phyloP scores from a whole-genome alignment of 192 early-diverging fungal genomes.

The Chytriomyces sp. region DNA sequence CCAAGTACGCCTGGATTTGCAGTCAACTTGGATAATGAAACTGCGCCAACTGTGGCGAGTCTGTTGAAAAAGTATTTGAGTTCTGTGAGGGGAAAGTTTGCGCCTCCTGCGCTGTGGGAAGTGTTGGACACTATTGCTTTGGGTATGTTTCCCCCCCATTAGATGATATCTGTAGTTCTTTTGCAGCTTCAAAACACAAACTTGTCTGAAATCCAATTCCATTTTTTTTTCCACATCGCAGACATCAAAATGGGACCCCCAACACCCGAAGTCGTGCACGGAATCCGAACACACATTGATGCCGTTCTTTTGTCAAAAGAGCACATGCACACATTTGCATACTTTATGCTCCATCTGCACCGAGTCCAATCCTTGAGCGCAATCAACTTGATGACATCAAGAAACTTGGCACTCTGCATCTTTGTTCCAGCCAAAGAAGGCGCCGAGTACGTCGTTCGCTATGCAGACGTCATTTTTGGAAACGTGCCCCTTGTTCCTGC shows the following conservation, averaged over 20 bases:
- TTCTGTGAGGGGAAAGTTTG: conserved; percentile 27
- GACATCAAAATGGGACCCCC: background rate
- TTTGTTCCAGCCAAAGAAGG: conserved; percentile 31
- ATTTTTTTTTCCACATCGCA: conserved; percentile 1
- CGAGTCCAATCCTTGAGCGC: conserved; percentile 13
- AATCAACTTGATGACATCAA: conserved; percentile 40
- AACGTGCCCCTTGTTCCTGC: background rate
- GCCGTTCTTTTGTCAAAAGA: conserved; percentile 12
- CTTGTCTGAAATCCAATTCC: background rate
- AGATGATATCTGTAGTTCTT: background rate
- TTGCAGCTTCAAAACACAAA: background rate
- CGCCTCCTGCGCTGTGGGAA: conserved; percentile 32
- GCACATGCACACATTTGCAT: conserved; percentile 37
- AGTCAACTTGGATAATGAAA: conserved; percentile 16
- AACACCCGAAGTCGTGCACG: background rate
- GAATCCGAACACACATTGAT: conserved; percentile 3
- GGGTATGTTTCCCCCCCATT: conserved; percentile 4
- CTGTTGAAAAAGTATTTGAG: conserved; percentile 30
- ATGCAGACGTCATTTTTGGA: conserved; percentile 39
- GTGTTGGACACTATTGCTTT: conserved; percentile 13
- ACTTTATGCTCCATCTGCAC: conserved; percentile 38
- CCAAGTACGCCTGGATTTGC: conserved; percentile 23
- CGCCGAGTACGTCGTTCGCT: conserved; percentile 35
- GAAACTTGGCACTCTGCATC: conserved; percentile 38
- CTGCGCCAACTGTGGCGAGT: conserved; percentile 24